phyloP scores from a whole-genome alignment of 192 early-diverging fungal genomes.

The Coemansia sp. region DNA sequence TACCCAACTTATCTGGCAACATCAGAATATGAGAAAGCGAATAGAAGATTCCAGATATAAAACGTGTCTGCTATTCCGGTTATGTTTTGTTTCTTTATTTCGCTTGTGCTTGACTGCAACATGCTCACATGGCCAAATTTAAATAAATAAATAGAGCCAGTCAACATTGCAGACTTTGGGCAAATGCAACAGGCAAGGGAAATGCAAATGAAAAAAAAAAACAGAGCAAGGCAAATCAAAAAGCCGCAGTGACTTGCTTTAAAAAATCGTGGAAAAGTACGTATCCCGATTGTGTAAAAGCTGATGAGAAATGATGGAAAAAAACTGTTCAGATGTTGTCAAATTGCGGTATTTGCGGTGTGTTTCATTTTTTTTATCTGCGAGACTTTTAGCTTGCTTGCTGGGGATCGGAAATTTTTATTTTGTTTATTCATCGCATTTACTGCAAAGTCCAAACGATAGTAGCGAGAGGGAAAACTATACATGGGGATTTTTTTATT shows the following conservation, averaged over 20 bases:
- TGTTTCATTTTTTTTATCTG: neutral
- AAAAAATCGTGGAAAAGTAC: no score
- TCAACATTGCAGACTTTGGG: neutral
- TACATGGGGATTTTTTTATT: neutral
- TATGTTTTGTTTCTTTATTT: neutral
- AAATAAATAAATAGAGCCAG: neutral
- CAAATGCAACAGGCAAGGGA: no score
- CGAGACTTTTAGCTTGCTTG: neutral
- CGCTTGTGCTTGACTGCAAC: neutral
- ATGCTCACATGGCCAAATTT: neutral
- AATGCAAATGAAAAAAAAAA: no score
- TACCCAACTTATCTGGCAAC: no score
- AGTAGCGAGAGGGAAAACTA: neutral
- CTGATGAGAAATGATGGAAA: no score
- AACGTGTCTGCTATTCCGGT: neutral
- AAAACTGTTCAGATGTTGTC: neutral
- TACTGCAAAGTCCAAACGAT: neutral
- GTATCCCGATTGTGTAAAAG: no score
- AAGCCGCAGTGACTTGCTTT: neutral
- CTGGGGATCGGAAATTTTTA: neutral
- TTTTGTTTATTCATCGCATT: neutral
- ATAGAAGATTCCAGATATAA: neutral
- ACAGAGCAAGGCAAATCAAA: neutral
- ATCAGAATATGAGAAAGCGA: no score
- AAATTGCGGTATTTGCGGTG: neutral